Evolutionary conservation across 345 rosid genomes (phyloP).

Genomic region (Pseudoturritis turrita): DNA sequence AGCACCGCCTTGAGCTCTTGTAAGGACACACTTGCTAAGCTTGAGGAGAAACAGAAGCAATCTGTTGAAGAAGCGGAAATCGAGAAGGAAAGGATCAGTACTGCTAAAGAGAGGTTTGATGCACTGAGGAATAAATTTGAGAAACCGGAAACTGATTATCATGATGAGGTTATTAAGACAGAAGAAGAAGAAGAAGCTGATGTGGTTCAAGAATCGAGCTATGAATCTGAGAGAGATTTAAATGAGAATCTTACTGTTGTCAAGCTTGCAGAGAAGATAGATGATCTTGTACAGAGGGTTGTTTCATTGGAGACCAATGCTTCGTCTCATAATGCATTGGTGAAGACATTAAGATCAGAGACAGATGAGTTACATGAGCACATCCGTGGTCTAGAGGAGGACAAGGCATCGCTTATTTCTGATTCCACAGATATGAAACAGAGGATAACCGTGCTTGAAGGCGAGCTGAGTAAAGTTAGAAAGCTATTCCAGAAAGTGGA

Average conservation of each 20-base stretch:
- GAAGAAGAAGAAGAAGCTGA: constrained; percentile 12
- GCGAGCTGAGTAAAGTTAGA: constrained; percentile 48
- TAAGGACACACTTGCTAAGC: constrained; percentile 47
- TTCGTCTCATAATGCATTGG: constrained; percentile 58
- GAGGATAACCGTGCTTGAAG: constrained; percentile 53
- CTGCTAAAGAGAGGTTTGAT: constrained; percentile 41
- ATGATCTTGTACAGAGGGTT: constrained; percentile 73
- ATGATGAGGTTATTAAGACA: constrained; percentile 16
- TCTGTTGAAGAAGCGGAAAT: constrained; percentile 46
- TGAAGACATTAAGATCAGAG: constrained; percentile 54
- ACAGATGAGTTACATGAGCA: constrained; percentile 51
- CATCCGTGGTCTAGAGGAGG: constrained; percentile 51
- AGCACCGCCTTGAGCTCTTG: constrained; percentile 66
- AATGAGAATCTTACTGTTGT: constrained; percentile 38
- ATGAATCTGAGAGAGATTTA: constrained; percentile 34
- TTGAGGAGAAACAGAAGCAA: constrained; percentile 56
- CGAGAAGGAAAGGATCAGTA: constrained; percentile 48
- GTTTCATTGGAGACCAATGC: constrained; percentile 51
- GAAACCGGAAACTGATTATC: constrained; percentile 8
- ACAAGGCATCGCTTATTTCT: constrained; percentile 46
- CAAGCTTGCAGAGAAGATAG: constrained; percentile 62
- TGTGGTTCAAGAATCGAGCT: constrained; percentile 16
- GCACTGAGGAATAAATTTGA: constrained; percentile 36
- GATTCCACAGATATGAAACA: constrained; percentile 36
- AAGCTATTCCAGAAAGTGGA: constrained; percentile 42